A percentile compares a stretch with the other conserved stretches of the same genome.
Conservation (phyloP, 1,139 yeast species). For the Pichia sp. region DNA sequence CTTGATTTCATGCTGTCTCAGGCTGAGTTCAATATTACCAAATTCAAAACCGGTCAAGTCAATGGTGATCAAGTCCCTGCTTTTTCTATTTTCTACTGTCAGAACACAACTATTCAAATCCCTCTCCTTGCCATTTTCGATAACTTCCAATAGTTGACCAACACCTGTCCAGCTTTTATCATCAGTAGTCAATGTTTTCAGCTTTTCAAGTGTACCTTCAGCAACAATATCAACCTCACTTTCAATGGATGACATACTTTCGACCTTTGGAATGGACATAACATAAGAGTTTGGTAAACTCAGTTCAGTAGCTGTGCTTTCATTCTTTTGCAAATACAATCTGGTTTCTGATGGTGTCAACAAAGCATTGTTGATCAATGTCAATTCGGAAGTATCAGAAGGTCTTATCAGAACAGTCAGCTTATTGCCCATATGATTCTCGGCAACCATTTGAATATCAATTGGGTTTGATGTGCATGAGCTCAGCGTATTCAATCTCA, state of each 20-base stretch:
- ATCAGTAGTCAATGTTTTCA: not conserved
- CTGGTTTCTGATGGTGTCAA: slow-evolving; percentile 6
- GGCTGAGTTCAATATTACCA: slow-evolving; percentile 11
- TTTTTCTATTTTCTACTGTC: slow-evolving; percentile 1
- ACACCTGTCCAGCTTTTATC: slow-evolving; percentile 13
- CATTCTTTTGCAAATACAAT: slow-evolving; percentile 1
- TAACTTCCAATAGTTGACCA: slow-evolving; percentile 6
- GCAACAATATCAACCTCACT: not conserved
- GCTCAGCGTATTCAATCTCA: slow-evolving; percentile 7
- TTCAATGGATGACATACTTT: slow-evolving; percentile 3
- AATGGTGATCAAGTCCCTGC: not conserved
- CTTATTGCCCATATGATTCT: slow-evolving; percentile 17
- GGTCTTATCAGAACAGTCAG: slow-evolving; percentile 16
- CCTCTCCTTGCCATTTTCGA: slow-evolving; percentile 6
- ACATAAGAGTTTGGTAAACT: slow-evolving; percentile 2
- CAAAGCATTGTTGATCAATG: slow-evolving; percentile 10
- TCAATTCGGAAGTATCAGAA: slow-evolving; percentile 3
- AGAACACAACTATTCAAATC: slow-evolving; percentile 15
- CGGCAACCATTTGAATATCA: slow-evolving; percentile 23
- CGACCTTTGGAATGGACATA: slow-evolving; percentile 1
- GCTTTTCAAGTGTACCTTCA: not conserved
- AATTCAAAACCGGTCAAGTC: slow-evolving; percentile 17
- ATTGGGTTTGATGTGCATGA: slow-evolving; percentile 18
- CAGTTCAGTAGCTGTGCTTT: slow-evolving; percentile 8
- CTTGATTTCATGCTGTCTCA: slow-evolving; percentile 5